Conservation (phyloP, 768 basidiomycete species). For the Jaapia argillacea region DNA sequence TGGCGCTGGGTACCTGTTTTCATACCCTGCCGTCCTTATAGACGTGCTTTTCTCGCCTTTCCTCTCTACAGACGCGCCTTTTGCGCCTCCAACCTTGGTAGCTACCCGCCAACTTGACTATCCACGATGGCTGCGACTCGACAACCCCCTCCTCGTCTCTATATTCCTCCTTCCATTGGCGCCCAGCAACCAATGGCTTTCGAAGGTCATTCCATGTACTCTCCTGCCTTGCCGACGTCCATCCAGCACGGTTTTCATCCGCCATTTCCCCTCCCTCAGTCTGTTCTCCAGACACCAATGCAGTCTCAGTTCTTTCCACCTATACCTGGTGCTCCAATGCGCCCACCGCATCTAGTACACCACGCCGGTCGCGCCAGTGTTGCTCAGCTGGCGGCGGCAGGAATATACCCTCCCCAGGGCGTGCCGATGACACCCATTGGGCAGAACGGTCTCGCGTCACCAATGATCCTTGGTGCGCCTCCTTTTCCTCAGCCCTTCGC, state of each 20-base stretch:
- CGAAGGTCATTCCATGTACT: constrained; percentile 40
- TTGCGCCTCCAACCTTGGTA: too few relatives aligned
- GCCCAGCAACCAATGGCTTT: constrained; percentile 46
- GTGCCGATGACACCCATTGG: constrained; percentile 54
- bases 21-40: too few relatives aligned
- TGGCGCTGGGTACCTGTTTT: too few relatives aligned
- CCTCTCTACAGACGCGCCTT: too few relatives aligned
- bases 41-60: too few relatives aligned
- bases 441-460: constrained; percentile 44
- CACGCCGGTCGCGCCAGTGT: constrained; percentile 49
- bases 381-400: constrained; percentile 50
- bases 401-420: constrained; percentile 43
- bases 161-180: constrained; percentile 41
- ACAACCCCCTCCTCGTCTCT: constrained; percentile 30
- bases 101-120: too few relatives aligned
- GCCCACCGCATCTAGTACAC: constrained; percentile 36
- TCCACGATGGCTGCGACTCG: neutral
- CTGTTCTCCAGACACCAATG: constrained; percentile 61
- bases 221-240: constrained; percentile 54
- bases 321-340: constrained; percentile 37
- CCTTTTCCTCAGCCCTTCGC: constrained; percentile 36
- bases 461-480: constrained; percentile 31
- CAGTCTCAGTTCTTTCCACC: constrained; percentile 50
- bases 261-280: constrained; percentile 31
- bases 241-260: constrained; percentile 53